A percentile compares a stretch with the other conserved stretches of the same genome.
These are phyloP conservation scores for Claviceps capensis DNA, from an alignment of 2,329 filamentous ascomycete genomes.

Conservation along the genomic window DNA sequence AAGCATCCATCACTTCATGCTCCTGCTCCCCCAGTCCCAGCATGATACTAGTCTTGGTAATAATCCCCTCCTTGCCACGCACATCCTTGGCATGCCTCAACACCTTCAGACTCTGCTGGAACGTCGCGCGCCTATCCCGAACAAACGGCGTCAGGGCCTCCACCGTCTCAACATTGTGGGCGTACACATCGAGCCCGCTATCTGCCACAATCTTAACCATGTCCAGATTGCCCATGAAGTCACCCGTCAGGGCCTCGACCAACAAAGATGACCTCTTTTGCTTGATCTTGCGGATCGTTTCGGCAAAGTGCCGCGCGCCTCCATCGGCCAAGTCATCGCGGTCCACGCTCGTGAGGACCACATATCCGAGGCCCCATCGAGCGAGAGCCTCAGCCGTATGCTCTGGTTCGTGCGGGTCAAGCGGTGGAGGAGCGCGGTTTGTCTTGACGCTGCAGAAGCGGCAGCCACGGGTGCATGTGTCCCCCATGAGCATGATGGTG, in stretches of 20 bases:
- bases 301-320: constrained; percentile 78
- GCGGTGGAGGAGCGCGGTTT: constrained; percentile 54
- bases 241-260: constrained; percentile 76
- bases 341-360: constrained; percentile 87
- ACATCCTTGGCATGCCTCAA: constrained; percentile 70
- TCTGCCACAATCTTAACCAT: constrained; percentile 75
- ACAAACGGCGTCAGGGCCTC: constrained; percentile 84
- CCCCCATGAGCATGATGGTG: constrained; percentile 98
- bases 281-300: constrained; percentile 92
- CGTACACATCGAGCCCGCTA: constrained; percentile 89
- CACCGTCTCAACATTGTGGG: constrained; percentile 93
- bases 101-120: constrained; percentile 71
- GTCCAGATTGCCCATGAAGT: constrained; percentile 73
- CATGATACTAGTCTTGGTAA: constrained; percentile 99
- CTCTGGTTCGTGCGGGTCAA: constrained; percentile 94
- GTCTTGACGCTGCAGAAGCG: constrained; percentile 98
- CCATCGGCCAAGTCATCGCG: constrained; percentile 85
- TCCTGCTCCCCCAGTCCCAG: constrained; percentile 88
- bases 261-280: constrained; percentile 62
- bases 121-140: constrained; percentile 77
- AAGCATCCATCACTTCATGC: constrained; percentile 64
- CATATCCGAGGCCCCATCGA: constrained; percentile 89
- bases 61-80: constrained; percentile 52
- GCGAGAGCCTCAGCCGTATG: constrained; percentile 87
- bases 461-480: constrained; percentile 92